These are phyloP conservation scores for Metschnikowia arizonensis DNA, from an alignment of 805 yeast species.

Conservation along the genomic window DNA sequence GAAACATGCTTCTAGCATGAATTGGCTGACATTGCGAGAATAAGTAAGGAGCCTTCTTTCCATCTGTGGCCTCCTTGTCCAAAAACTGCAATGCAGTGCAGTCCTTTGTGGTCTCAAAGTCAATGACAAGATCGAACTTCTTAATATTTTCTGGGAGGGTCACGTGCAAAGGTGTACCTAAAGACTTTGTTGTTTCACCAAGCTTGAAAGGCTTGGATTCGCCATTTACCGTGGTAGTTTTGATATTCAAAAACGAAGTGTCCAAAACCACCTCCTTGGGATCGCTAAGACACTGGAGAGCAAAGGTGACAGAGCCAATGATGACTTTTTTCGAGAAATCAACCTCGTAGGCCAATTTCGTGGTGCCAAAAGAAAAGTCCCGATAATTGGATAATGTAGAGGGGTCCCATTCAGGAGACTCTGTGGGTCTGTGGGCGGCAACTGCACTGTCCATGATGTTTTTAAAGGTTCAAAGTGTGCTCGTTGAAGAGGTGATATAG, in stretches of 20 bases:
- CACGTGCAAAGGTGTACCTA: conserved; percentile 55
- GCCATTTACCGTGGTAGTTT: conserved; percentile 43
- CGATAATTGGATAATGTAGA: conserved; percentile 75
- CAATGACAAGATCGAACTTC: conserved; percentile 34
- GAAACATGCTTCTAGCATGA: conserved; percentile 83
- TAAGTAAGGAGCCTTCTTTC: conserved; percentile 62
- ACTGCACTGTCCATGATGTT: conserved; percentile 11
- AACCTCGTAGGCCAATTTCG: conserved; percentile 51
- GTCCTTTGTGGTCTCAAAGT: conserved; percentile 64
- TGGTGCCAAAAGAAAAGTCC: conserved; percentile 46
- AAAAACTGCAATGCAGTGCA: conserved; percentile 89
- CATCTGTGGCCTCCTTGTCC: conserved; percentile 68
- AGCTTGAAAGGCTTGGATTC: conserved; percentile 28
- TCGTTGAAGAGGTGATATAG: background rate
- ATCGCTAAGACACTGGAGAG: conserved; percentile 30
- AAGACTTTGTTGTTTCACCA: conserved; percentile 44
- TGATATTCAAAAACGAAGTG: conserved; percentile 57
- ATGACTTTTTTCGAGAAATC: conserved; percentile 51
- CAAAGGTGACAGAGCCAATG: conserved; percentile 51
- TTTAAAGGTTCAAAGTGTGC: background rate
- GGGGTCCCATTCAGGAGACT: conserved; percentile 46
- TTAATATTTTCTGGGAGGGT: conserved; percentile 10
- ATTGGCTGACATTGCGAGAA: conserved; percentile 92
- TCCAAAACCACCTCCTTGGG: conserved; percentile 54
- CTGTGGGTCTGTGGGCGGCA: conserved; percentile 14